Evolutionary conservation across 768 basidiomycete genomes (phyloP).

Genomic region (Pleurotus tuber-regium): DNA sequence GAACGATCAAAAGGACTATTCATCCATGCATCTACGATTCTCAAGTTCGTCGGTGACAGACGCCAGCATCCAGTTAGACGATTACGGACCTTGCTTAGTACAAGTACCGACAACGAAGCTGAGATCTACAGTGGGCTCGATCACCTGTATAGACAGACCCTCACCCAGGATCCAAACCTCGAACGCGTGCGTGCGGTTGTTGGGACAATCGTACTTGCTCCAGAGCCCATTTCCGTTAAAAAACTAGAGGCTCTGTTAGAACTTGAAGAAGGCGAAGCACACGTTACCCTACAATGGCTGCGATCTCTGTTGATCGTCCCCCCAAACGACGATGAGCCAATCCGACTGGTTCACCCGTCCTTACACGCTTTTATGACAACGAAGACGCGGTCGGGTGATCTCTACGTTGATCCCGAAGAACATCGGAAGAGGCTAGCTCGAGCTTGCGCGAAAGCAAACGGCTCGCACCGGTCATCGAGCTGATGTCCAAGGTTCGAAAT

Average conservation of each 20-base stretch:
- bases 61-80: background rate
- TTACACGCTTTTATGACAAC: background rate
- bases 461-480: too few species aligned
- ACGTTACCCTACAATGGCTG: background rate
- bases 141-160: background rate
- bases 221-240: background rate
- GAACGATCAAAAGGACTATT: background rate
- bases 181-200: background rate
- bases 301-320: background rate
- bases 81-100: background rate
- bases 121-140: background rate
- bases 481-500: too few species aligned
- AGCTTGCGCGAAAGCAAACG: too few species aligned
- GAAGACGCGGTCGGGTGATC: background rate
- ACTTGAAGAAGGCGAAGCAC: background rate
- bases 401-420: constrained; percentile 1
- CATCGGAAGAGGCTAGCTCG: too few species aligned
- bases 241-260: background rate
- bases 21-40: background rate
- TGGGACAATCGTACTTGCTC: background rate
- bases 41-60: background rate
- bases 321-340: background rate
- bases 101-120: background rate
- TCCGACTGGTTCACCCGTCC: background rate
- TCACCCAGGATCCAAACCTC: background rate